Base-by-base conservation (phyloP, 371 early-diverging fungal species). In the Haplosporangium sp. region DNA sequence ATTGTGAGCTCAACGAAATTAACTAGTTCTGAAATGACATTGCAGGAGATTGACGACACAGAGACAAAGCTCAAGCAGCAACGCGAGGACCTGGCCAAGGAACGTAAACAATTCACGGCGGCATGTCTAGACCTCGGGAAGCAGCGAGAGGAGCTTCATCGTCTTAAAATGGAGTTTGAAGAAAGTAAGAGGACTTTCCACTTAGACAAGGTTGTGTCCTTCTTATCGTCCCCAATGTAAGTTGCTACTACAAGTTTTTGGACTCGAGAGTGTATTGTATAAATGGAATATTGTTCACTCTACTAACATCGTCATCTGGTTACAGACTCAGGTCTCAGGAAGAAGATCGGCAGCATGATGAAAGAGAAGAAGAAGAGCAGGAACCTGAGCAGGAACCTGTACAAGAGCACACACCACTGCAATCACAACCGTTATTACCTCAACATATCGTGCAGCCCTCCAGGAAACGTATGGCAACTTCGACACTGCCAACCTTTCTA, bases 11-110 rank as follows among this genome's bases (percentile, higher is more conserved):
- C 51, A 18, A 9, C 5, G 37, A 46, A 41, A 37, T 20, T 36
- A 21, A 18, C 36, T 61, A 76, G 71, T 20, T 70, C 70, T 42
- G 79, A 79, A 8, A 72, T 79, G 79, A 79, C 79, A 4, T 23
- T 61, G 16, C 69, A 72, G 47, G 79, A 79, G 51, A 48, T 72
- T 21, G 65, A 79, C 12, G 79, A 79, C 5, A 69, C 68, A 1
- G 73, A 79, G 23, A 20, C 55, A 23, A 72, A 73, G 58, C 54
- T 79, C 40, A 51, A 47, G 29, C 21, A 72, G 29, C 79, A 79
- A 40, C 67, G 69, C 2, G 73, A 72, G 52, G 62, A 79, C 18
- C 53, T 79, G 11, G 73, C 68, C 51, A 69, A 62, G 52, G 79
- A 79, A 48, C 59, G 79, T 36, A 72, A 72, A 56, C 59, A 50